Conservation (phyloP, 768 basidiomycete genomes). For the Lactarius sp. region DNA sequence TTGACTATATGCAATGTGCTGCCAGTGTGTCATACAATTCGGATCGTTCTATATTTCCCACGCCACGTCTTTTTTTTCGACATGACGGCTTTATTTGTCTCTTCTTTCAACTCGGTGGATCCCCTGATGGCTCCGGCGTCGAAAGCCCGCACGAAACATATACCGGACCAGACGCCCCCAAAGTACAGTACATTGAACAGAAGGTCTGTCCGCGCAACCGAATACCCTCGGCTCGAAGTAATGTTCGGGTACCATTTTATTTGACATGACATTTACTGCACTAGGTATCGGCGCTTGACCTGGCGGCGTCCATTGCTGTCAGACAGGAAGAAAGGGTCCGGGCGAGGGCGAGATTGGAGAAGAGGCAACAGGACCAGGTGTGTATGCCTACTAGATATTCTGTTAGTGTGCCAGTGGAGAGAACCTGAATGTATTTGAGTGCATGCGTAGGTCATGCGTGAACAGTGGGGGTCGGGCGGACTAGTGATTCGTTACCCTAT, state of each 20-base stretch:
- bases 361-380: not conserved
- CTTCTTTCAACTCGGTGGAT: not conserved
- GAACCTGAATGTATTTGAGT: too few species aligned
- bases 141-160: conserved; percentile 14
- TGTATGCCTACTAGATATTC: not conserved
- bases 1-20: not conserved
- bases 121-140: not conserved
- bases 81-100: not conserved
- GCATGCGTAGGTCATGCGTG: too few species aligned
- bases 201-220: conserved; percentile 14
- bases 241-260: conserved; percentile 3
- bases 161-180: not conserved
- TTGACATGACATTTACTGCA: conserved; percentile 13
- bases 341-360: not conserved
- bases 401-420: too few species aligned
- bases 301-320: conserved; percentile 8
- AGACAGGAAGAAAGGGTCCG: not conserved
- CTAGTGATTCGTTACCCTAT: too few species aligned
- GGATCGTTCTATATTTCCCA: not conserved
- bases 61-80: not conserved
- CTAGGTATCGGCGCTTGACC: conserved; percentile 6
- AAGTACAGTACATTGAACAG: not conserved
- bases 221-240: conserved; percentile 15
- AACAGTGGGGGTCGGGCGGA: too few species aligned
- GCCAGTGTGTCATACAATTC: not conserved